phyloP scores from a whole-genome alignment of 2,329 filamentous ascomycete genomes.

The Pyricularia pennisetigena region DNA sequence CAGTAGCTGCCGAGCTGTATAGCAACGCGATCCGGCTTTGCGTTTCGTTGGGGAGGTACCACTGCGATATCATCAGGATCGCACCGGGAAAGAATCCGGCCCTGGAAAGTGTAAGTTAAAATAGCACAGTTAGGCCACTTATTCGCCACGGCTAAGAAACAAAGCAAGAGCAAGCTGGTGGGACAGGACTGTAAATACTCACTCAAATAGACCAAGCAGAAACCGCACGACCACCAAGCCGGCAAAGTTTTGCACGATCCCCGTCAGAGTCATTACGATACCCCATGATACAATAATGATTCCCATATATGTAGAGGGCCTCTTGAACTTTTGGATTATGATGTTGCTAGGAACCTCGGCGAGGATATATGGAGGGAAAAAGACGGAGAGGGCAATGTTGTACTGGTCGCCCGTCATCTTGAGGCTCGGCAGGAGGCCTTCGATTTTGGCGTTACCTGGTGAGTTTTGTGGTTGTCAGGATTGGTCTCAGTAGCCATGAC shows the following conservation, averaged over 20 bases:
- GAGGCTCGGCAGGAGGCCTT: slow-evolving; percentile 42
- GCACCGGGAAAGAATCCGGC: slow-evolving; percentile 22
- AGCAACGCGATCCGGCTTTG: slow-evolving; percentile 8
- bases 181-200: background rate
- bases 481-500: background rate
- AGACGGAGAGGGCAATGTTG: slow-evolving; percentile 48
- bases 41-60: slow-evolving; percentile 20
- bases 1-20: slow-evolving; percentile 6
- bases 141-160: background rate
- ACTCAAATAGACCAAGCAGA: slow-evolving; percentile 2
- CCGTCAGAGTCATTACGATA: slow-evolving; percentile 28
- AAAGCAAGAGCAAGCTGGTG: background rate
- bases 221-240: background rate
- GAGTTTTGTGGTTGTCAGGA: background rate
- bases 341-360: slow-evolving; percentile 53
- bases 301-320: background rate
- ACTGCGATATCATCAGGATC: slow-evolving; percentile 17
- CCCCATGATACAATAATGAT: slow-evolving; percentile 17
- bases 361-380: slow-evolving; percentile 55
- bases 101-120: slow-evolving; percentile 18
- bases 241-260: slow-evolving; percentile 1
- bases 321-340: slow-evolving; percentile 30
- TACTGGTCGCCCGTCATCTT: slow-evolving; percentile 43
- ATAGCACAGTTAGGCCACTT: slow-evolving; percentile 10
- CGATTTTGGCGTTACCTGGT: slow-evolving; percentile 42